Percentiles rank a stretch among this genome's conserved stretches.
Evolutionary conservation across 1,284 basidiomycete species (phyloP).

Genomic region (Cutaneotrichosporon sp.): DNA sequence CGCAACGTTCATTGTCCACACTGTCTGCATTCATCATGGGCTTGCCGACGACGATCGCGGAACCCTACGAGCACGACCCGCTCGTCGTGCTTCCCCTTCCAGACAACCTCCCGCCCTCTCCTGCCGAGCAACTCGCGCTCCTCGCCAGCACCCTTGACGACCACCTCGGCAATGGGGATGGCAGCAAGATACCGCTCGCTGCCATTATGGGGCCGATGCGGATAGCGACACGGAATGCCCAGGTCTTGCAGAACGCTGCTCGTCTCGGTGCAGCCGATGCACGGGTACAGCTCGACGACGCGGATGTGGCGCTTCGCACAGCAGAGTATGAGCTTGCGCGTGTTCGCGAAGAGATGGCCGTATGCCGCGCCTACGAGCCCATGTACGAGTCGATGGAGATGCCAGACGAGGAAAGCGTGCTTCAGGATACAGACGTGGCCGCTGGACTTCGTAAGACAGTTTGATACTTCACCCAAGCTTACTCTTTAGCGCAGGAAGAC

Average conservation of each 20-base stretch:
- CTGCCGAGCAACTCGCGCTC: slow-evolving; percentile 15
- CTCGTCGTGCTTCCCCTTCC: slow-evolving; percentile 38
- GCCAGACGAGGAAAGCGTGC: slow-evolving; percentile 22
- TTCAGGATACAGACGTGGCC: slow-evolving; percentile 16
- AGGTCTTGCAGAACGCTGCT: slow-evolving; percentile 34
- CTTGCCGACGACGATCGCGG: slow-evolving; percentile 27
- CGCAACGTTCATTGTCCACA: not conserved
- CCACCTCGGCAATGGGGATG: slow-evolving; percentile 8
- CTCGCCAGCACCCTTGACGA: slow-evolving; percentile 21
- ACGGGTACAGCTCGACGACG: slow-evolving; percentile 29
- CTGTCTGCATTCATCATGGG: slow-evolving; percentile 18
- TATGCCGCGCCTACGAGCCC: slow-evolving; percentile 38
- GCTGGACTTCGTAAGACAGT: slow-evolving; percentile 30
- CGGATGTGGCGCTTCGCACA: slow-evolving; percentile 32
- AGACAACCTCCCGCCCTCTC: slow-evolving; percentile 20
- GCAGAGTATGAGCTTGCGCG: slow-evolving; percentile 40
- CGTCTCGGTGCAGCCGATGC: slow-evolving; percentile 27
- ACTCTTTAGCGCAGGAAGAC: slow-evolving; percentile 19
- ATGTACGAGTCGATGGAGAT: slow-evolving; percentile 30
- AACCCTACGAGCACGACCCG: slow-evolving; percentile 34
- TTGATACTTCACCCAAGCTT: not conserved
- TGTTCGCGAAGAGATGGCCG: slow-evolving; percentile 36
- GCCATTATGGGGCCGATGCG: slow-evolving; percentile 30
- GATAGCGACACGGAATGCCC: slow-evolving; percentile 25
- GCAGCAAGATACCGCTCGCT: slow-evolving; percentile 12